These are phyloP conservation scores for Dioszegia crocea DNA, from an alignment of 768 basidiomycete genomes.

Conservation along the genomic window DNA sequence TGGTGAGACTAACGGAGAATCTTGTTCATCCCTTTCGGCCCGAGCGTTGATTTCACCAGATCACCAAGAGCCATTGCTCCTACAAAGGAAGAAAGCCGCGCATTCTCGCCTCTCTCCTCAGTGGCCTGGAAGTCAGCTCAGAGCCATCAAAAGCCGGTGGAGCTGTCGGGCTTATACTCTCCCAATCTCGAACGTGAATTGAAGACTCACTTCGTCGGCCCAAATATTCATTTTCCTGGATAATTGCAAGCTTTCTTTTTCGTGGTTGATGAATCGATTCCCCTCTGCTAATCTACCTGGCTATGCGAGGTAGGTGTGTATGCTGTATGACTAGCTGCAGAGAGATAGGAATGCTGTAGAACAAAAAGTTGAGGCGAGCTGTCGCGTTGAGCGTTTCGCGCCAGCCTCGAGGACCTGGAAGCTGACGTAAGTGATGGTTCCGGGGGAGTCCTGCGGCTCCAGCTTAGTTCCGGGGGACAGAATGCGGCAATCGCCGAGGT, in stretches of 20 bases:
- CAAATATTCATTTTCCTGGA: conserved; percentile 37
- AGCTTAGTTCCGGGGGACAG: no score
- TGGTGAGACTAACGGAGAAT: conserved; percentile 61
- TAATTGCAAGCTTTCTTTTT: neutral
- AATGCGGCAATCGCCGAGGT: no score
- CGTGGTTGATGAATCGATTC: neutral
- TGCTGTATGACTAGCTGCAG: neutral
- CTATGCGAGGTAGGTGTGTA: neutral
- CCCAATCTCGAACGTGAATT: no score
- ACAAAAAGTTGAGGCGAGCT: neutral
- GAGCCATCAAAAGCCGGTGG: no score
- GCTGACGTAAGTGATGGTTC: neutral
- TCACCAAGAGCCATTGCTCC: conserved; percentile 96
- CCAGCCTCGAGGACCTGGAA: no score
- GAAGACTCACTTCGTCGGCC: conserved; percentile 34
- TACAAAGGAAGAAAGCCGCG: conserved; percentile 94
- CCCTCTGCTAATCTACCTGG: no score
- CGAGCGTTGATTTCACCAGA: conserved; percentile 95
- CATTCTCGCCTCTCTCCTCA: conserved; percentile 94
- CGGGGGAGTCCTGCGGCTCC: neutral
- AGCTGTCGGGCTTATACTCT: no score
- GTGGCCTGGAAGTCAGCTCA: no score
- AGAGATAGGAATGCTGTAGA: neutral
- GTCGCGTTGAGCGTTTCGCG: neutral
- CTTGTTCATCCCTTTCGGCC: conserved; percentile 99